Conservation (phyloP, 1,284 basidiomycete species). For the Volvariella volvacea region DNA sequence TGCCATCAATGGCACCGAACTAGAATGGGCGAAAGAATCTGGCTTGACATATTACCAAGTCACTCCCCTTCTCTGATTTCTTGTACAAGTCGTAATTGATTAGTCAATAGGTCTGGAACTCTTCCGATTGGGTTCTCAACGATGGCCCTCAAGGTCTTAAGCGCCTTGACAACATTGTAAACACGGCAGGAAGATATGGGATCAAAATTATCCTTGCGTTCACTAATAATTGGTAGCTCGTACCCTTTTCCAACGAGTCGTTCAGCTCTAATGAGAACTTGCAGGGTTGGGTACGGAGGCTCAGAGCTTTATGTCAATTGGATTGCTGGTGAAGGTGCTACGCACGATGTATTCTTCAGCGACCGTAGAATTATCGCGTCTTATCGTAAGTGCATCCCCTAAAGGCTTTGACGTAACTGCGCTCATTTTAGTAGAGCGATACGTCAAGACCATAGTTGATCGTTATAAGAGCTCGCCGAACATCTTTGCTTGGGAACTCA, state of each 20-base stretch:
- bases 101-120: conserved; percentile 37
- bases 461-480: conserved; percentile 46
- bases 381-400: conserved; percentile 33
- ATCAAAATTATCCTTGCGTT: conserved; percentile 48
- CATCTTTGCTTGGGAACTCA: conserved; percentile 54
- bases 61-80: neutral
- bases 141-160: conserved; percentile 46
- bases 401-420: neutral
- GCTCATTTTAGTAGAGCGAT: conserved; percentile 31
- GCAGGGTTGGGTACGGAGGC: conserved; percentile 36
- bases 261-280: neutral
- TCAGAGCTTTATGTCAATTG: conserved; percentile 47
- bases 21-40: conserved; percentile 32
- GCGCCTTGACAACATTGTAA: conserved; percentile 45
- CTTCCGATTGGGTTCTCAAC: conserved; percentile 40
- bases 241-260: no score
- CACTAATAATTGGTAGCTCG: conserved; percentile 45
- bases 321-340: conserved; percentile 35
- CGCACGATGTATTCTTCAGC: conserved; percentile 49
- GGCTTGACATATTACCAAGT: conserved; percentile 49
- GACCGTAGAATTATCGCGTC: conserved; percentile 39
- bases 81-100: neutral
- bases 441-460: conserved; percentile 46
- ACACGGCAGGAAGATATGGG: conserved; percentile 40
- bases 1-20: conserved; percentile 39